Evolutionary conservation across 306 rosid species (phyloP), one percentile per base, ranked within the genome.

Genomic region (Castanopsis chinensis): DNA sequence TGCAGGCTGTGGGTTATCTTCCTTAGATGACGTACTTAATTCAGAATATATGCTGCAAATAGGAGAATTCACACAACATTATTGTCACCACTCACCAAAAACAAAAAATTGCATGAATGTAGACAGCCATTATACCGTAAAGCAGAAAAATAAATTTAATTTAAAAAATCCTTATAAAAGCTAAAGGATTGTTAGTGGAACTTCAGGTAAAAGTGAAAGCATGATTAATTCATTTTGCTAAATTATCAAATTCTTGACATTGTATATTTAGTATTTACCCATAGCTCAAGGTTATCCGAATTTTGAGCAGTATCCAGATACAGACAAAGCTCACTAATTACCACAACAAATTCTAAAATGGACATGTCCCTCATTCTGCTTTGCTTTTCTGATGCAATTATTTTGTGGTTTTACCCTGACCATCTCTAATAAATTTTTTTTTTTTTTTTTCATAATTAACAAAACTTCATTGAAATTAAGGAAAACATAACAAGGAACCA

Each of bases 1-100:
- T 49, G 93, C 81, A 20, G 87, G 93, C 86, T 90, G 97, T 5
- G 97, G 97, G 81, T 88, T 87, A 15, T 89, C 91, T 77, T 96
- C 98, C 80, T 88, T 93, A 4, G 98, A 91, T 33, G 92, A 86
- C 68, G 65, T 82, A 64, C 80, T 87, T 86, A 93, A 81, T 78
- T 91, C 98, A 1, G 97, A 92, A 79, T 90, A 91, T 60, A 79
- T 80, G 79, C 99, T 96, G 91, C 88, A 87, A 78, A 30, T 0
- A 1, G 43, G 14, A 64, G 54, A 85, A 51, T 76, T 68, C 18
- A 12, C 58, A 60, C 54, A 81, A 71, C 33, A 51, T 25, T 6
- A 76, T 54, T 54, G 75, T 86, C 69, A 82, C 45, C 0, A n/a
- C n/a, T n/a, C 37, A 33, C 5, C 5, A 5, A 35, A 6, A 35